Base-by-base conservation (phyloP, 768 basidiomycete genomes). In the Gloeophyllum trabeum region DNA sequence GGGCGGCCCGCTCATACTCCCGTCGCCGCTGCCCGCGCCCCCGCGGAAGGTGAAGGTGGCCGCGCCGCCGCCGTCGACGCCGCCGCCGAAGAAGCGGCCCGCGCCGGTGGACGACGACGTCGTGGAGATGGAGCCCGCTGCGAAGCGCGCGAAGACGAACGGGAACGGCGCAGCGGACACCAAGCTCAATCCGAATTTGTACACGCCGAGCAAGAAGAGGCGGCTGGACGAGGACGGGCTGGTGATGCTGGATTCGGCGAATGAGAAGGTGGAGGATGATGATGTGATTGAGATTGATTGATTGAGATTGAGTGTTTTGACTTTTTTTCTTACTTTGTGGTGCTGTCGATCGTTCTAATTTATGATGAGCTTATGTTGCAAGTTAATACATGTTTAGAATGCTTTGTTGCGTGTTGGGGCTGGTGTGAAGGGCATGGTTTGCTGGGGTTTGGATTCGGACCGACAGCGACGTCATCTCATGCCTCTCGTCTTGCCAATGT, bases 201-300 rank as follows among this genome's bases (percentile, higher is more conserved):
- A 56, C 46, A 79, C 76, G 50, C 80, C 80, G 13, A 80, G 71
- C 51, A 83, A 85, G 62, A 75, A 70, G 51, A 60, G 74, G 43
- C 59, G 64, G 47, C 54, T 88, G 43, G 86, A 89, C 37, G 77
- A 81, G 51, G 85, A 89, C 43, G 87, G 86, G 6, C 51, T 89
- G 35, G 55, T 90, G 24, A 47, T 86, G 50, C 58, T 90, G 55
- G 82, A 84, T 24, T 62, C 65, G 7, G 67, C 63, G 24, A 64
- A 73, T 43, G 78, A 79, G 48, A 51, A 57, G 49, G 54, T 79
- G 23, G 68, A 67, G 24, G 77, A 63, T 21, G n/a, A n/a, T n/a
- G 54, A 80, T 46, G 57, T 77, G 7, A 78, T 79, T 41, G 70
- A 61, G 56, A 69, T 79, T 48, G 73, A 80, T 52, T 73, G 60